Evolutionary conservation across 805 yeast genomes (phyloP).

Genomic region (Barnettozyma sucrosica): DNA sequence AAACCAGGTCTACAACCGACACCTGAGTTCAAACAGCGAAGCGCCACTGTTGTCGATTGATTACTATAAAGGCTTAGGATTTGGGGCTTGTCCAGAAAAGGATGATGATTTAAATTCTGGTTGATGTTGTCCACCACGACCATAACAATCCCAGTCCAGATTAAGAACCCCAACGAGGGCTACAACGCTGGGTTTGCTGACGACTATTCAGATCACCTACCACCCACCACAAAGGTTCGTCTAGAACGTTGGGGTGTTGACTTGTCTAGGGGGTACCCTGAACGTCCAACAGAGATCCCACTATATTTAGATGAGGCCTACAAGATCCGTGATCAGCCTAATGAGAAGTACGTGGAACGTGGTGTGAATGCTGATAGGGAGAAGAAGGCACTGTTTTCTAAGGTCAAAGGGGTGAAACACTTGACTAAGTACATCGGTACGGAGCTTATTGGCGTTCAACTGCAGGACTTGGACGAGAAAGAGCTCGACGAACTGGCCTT

Average conservation of each 20-base stretch:
- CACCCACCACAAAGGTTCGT: neutral
- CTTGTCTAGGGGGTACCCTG: constrained; percentile 35
- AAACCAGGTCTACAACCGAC: too few species aligned
- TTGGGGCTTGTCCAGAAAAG: too few species aligned
- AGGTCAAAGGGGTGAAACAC: constrained; percentile 35
- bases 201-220: neutral
- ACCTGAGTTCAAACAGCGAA: too few species aligned
- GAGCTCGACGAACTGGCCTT: constrained; percentile 44
- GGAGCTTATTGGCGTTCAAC: constrained; percentile 41
- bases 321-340: constrained; percentile 29
- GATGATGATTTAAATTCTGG: too few species aligned
- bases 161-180: neutral
- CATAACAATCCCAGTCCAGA: neutral
- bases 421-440: constrained; percentile 44
- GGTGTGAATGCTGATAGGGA: constrained; percentile 36
- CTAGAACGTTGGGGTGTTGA: constrained; percentile 27
- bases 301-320: constrained; percentile 36
- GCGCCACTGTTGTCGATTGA: neutral
- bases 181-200: neutral
- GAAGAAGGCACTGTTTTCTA: constrained; percentile 35
- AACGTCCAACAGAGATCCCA: constrained; percentile 33
- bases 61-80: neutral
- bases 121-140: neutral
- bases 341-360: constrained; percentile 31
- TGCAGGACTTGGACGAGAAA: constrained; percentile 34